Conservation (phyloP, 2,329 filamentous ascomycete genomes). For the Nothomitra cinnamomea region DNA sequence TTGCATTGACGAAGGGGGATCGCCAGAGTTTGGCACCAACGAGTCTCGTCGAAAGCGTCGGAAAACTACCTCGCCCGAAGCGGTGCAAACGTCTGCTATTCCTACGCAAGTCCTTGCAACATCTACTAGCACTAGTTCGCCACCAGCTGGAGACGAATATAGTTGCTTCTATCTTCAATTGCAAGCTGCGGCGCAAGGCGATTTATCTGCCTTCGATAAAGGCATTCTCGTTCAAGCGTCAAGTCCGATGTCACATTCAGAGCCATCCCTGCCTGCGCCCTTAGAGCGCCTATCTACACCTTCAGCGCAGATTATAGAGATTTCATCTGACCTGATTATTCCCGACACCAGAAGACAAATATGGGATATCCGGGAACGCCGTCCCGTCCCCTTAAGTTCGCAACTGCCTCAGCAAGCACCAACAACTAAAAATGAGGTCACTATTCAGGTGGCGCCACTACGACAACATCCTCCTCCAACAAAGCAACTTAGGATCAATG, state of each 20-base stretch:
- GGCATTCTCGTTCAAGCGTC: not conserved
- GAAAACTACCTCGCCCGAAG: conserved; percentile 21
- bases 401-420: not conserved
- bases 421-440: not conserved
- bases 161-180: not conserved
- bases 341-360: not conserved
- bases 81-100: conserved; percentile 8
- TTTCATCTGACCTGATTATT: not conserved
- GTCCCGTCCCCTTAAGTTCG: not conserved
- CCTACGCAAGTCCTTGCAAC: not conserved
- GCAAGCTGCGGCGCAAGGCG: not conserved
- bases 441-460: conserved; percentile 5
- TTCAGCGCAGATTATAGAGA: not conserved
- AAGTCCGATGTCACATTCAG: not conserved
- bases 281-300: not conserved
- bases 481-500: conserved; percentile 24
- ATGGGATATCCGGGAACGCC: not conserved
- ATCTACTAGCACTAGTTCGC: not conserved
- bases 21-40: conserved; percentile 12
- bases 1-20: not conserved
- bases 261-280: not conserved
- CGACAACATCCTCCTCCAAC: conserved; percentile 15
- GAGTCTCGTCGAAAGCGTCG: conserved; percentile 26
- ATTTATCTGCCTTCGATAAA: not conserved
- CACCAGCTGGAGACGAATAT: not conserved